Evolutionary conservation across 495 filamentous ascomycete species (phyloP).

Genomic region (Evansstolkia leycettana): DNA sequence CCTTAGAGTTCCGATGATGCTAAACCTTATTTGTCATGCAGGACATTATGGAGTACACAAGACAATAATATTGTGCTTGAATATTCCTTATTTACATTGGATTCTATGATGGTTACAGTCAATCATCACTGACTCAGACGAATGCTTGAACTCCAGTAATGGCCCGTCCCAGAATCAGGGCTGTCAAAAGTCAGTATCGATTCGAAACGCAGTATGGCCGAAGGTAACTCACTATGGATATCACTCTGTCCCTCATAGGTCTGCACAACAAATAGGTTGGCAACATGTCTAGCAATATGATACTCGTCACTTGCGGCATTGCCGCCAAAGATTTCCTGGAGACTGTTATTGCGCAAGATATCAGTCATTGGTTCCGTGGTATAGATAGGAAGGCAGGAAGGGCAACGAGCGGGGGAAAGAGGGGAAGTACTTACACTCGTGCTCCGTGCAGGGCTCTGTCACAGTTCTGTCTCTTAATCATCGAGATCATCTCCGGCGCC

Average conservation of each 20-base stretch:
- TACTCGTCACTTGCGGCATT: slow-evolving; percentile 98
- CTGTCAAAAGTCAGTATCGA: slow-evolving; percentile 21
- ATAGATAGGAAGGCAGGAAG: neutral
- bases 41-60: no score
- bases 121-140: slow-evolving; percentile 31
- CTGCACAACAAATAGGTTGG: slow-evolving; percentile 94
- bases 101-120: no score
- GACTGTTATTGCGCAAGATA: slow-evolving; percentile 20
- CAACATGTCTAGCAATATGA: slow-evolving; percentile 83
- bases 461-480: slow-evolving; percentile 98
- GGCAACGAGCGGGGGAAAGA: neutral
- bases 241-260: slow-evolving; percentile 97
- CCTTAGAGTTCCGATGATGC: neutral
- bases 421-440: slow-evolving; percentile 36
- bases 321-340: slow-evolving; percentile 94
- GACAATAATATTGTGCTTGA: no score
- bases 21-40: slow-evolving; percentile 1
- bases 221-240: slow-evolving; percentile 70
- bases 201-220: slow-evolving; percentile 1
- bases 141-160: slow-evolving; percentile 63
- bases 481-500: slow-evolving; percentile 93
- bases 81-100: no score
- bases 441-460: slow-evolving; percentile 76
- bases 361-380: slow-evolving; percentile 1
- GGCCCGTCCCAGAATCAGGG: slow-evolving; percentile 55